These are phyloP conservation scores for Oropetium thomaeum DNA, from an alignment of 176 grass and related monocot genomes.

Conservation along the genomic window DNA sequence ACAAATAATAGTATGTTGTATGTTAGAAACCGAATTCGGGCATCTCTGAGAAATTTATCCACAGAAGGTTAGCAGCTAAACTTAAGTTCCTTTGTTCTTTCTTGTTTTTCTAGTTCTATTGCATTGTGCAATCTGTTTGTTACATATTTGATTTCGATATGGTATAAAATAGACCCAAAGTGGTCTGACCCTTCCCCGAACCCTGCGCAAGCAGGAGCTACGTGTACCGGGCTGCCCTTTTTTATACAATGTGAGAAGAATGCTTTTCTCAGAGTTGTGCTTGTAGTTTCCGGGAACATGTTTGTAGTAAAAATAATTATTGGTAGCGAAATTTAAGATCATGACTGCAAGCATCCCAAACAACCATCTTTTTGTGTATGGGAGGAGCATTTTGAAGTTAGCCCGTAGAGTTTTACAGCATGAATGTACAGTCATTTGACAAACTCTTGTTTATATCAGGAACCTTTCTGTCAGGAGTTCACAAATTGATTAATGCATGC, in stretches of 20 bases:
- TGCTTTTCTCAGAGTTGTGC: background rate
- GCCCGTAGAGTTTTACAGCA: background rate
- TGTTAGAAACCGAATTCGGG: slow-evolving; percentile 79
- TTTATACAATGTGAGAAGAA: background rate
- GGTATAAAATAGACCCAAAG: too few species aligned
- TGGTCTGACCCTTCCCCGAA: too few species aligned
- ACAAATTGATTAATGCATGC: slow-evolving; percentile 69
- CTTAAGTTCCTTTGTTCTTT: slow-evolving; percentile 3
- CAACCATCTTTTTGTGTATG: background rate
- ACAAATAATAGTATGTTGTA: slow-evolving; percentile 76
- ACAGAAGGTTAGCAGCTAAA: slow-evolving; percentile 31
- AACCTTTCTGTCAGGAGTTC: slow-evolving; percentile 59
- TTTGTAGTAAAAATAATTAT: background rate
- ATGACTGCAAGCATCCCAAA: background rate
- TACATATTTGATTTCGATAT: slow-evolving; percentile 13
- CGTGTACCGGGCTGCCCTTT: too few species aligned
- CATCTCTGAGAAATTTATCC: slow-evolving; percentile 58
- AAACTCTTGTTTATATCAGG: slow-evolving; percentile 38
- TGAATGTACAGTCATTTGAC: slow-evolving; percentile 15
- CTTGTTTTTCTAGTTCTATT: slow-evolving; percentile 2
- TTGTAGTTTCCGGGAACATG: background rate
- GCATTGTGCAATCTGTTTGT: slow-evolving; percentile 21
- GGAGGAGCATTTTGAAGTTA: background rate
- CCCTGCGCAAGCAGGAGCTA: too few species aligned
- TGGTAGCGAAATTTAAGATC: background rate